Base-by-base conservation (phyloP, 2,329 filamentous ascomycete species). In the Nannizziopsis arthrosporioides region DNA sequence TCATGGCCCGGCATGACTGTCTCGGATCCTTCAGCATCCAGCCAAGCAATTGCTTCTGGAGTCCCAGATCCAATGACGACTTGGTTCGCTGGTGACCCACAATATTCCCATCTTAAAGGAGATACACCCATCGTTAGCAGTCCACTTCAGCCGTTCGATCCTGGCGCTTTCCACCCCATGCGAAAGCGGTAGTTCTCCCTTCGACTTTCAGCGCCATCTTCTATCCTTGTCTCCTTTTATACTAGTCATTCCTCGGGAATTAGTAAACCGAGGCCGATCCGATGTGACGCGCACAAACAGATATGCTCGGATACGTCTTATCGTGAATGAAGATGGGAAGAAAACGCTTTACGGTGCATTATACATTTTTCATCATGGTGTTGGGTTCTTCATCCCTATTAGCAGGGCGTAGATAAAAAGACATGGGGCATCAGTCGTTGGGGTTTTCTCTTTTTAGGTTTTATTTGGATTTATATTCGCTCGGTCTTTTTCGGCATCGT, bases 401-500 rank as follows among this genome's bases (percentile, higher is more conserved):
- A 46, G 46, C 50, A 37, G 49, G 47, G 50, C 50, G 50, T 51
- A 51, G 37, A 49, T 47, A 41, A 51, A 48, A 39, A 44, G 18
- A 42, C 40, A 51, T 12, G 46, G 50, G 42, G 34, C 37, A 46
- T 49, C 38, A 35, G 34, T 45, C 30, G 14, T 44, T 37, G 22
- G 22, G 22, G 22, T 45, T 45, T 47, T 4, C 12, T 37, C 19
- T 36, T 39, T 49, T 44, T 1, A n/a, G 32, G 22, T 27, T 27
- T 27, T 27, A 10, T 35, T 44, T 18, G 9, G 30, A 18, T 36
- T 42, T 42, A 19, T 45, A 17, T 37, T 36, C 22, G 15, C 41
- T 44, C 3, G 19, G 6, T 9, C 22, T 49, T 31, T 48, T 40
- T 47, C 46, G 31, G 45, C 45, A 47, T 39, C 6, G 36, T 2